phyloP scores from a whole-genome alignment of 441 rosid genomes.

The Erodium texanum region DNA sequence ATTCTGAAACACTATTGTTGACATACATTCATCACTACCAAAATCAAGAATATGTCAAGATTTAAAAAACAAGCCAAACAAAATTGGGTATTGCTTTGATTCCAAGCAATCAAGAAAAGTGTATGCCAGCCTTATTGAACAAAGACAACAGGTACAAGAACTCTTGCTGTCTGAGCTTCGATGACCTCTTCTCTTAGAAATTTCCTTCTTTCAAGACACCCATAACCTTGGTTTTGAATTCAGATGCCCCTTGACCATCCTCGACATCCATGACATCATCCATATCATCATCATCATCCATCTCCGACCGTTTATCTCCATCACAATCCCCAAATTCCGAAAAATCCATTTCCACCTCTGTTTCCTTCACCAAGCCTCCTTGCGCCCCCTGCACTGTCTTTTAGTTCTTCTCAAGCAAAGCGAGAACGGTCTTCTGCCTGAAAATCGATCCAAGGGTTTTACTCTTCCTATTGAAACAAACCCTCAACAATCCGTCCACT shows the following conservation, averaged over 20 bases:
- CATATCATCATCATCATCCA: too few relatives aligned
- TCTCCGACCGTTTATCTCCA: constrained; percentile 31
- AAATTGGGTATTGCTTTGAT: constrained; percentile 16
- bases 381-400: constrained; percentile 57
- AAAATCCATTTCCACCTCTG: constrained; percentile 25
- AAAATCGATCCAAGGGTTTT: constrained; percentile 76
- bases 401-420: constrained; percentile 69
- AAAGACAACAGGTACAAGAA: constrained; percentile 67
- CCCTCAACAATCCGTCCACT: constrained; percentile 77
- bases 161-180: constrained; percentile 68
- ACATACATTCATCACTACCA: neutral
- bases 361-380: constrained; percentile 14
- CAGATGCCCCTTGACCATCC: constrained; percentile 36
- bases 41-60: neutral
- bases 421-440: constrained; percentile 57
- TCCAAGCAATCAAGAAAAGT: constrained; percentile 36
- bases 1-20: neutral
- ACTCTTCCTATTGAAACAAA: constrained; percentile 84
- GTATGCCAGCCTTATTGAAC: constrained; percentile 76
- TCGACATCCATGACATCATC: constrained; percentile 57
- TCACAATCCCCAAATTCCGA: constrained; percentile 28
- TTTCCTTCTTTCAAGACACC: constrained; percentile 55
- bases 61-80: constrained; percentile 4
- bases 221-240: constrained; percentile 54
- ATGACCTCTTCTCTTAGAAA: constrained; percentile 66